Conservation (phyloP, 352 stramenopile genomes). For the Globisporangium middletonii region DNA sequence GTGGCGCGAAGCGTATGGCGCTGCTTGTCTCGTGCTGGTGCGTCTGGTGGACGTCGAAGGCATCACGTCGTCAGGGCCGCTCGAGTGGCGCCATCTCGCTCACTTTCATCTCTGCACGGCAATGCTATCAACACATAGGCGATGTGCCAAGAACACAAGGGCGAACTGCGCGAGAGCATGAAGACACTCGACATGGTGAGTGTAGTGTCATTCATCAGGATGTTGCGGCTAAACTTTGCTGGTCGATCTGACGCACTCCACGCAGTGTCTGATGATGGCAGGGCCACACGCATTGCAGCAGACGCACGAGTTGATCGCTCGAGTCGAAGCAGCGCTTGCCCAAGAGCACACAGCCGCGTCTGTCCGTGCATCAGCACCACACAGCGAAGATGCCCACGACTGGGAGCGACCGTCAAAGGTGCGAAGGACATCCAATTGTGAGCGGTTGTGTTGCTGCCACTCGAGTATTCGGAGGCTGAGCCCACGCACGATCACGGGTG, state of each 20-base stretch:
- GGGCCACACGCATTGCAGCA: slow-evolving; percentile 35
- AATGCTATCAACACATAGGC: slow-evolving; percentile 15
- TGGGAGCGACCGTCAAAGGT: slow-evolving; percentile 11
- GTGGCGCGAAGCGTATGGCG: slow-evolving; percentile 61
- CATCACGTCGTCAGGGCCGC: neutral
- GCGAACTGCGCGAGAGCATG: slow-evolving; percentile 25
- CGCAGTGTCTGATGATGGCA: slow-evolving; percentile 68
- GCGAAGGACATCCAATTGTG: neutral
- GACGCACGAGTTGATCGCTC: slow-evolving; percentile 44
- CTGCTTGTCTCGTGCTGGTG: slow-evolving; percentile 48
- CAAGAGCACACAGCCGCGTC: neutral
- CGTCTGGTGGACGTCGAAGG: neutral
- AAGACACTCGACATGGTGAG: slow-evolving; percentile 59
- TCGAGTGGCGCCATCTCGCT: too few species aligned
- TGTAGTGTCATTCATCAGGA: neutral
- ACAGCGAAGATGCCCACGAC: neutral
- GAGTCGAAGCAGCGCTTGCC: slow-evolving; percentile 24
- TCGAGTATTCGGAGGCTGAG: neutral
- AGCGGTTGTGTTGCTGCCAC: neutral
- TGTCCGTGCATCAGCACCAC: neutral
- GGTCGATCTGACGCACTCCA: neutral
- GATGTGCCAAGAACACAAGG: slow-evolving; percentile 21
- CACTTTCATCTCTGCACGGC: neutral
- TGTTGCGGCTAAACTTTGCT: too few species aligned
- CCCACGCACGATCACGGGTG: neutral